Percentiles rank a stretch among this genome's conserved stretches.
These are phyloP conservation scores for Grosmannia serpens DNA, from an alignment of 2,329 filamentous ascomycete genomes.

Conservation along the genomic window DNA sequence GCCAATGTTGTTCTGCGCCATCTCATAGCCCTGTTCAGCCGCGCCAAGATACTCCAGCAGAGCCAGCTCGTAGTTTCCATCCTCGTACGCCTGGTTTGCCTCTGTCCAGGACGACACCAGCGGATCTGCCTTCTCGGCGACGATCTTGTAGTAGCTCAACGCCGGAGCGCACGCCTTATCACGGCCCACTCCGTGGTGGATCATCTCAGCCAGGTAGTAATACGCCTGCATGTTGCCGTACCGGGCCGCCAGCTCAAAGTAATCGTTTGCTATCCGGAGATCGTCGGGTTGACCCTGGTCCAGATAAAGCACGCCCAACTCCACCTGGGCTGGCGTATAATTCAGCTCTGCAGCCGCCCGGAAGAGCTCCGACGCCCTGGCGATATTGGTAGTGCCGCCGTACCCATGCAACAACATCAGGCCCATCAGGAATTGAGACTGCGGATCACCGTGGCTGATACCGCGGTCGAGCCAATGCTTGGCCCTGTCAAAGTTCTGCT, in stretches of 20 bases:
- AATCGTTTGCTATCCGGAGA: slow-evolving; percentile 64
- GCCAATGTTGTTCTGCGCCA: slow-evolving; percentile 80
- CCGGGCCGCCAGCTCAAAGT: slow-evolving; percentile 76
- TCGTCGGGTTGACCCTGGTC: slow-evolving; percentile 66
- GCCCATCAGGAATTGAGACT: slow-evolving; percentile 76
- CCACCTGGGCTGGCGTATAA: slow-evolving; percentile 67
- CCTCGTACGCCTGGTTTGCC: slow-evolving; percentile 71
- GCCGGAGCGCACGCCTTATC: slow-evolving; percentile 70
- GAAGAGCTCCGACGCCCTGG: slow-evolving; percentile 64
- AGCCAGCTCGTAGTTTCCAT: slow-evolving; percentile 68
- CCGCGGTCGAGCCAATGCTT: slow-evolving; percentile 76
- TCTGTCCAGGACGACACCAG: slow-evolving; percentile 70
- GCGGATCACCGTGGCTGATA: slow-evolving; percentile 60
- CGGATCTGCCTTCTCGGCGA: slow-evolving; percentile 61
- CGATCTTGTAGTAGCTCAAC: slow-evolving; percentile 70
- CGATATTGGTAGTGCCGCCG: slow-evolving; percentile 51
- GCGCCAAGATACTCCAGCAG: slow-evolving; percentile 75
- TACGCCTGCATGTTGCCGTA: slow-evolving; percentile 80
- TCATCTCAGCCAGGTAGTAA: slow-evolving; percentile 86
- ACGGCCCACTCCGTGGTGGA: slow-evolving; percentile 65
- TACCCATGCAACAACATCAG: slow-evolving; percentile 74
- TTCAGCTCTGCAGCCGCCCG: slow-evolving; percentile 73
- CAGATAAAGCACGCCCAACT: slow-evolving; percentile 72
- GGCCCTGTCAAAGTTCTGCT: slow-evolving; percentile 67
- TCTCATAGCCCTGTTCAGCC: slow-evolving; percentile 86